phyloP scores from a whole-genome alignment of 345 rosid species.

The Syzygium aromaticum region DNA sequence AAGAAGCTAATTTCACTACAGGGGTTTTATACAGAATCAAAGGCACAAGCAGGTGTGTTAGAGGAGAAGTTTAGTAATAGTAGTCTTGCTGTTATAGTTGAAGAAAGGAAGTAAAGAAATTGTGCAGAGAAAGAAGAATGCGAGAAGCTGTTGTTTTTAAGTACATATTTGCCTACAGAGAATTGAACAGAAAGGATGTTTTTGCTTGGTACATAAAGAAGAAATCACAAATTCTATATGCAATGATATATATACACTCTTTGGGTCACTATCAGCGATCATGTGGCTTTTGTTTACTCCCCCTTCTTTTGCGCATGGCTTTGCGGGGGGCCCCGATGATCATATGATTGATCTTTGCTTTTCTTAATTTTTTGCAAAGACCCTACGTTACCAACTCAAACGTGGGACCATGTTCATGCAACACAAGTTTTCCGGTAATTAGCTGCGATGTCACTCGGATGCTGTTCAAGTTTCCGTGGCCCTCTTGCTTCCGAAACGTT shows the following conservation, averaged over 20 bases:
- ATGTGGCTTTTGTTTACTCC: background rate
- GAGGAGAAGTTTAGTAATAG: background rate
- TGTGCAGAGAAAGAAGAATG: background rate
- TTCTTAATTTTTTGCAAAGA: background rate
- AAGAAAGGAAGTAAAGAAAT: background rate
- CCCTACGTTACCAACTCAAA: background rate
- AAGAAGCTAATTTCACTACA: background rate
- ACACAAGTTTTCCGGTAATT: background rate
- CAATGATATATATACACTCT: background rate
- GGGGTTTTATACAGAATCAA: background rate
- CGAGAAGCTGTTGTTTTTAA: background rate
- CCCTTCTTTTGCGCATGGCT: background rate
- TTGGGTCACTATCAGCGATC: background rate
- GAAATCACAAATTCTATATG: background rate
- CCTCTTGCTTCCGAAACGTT: background rate
- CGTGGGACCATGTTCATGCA: background rate
- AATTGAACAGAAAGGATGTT: background rate
- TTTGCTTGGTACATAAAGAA: background rate
- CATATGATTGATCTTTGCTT: background rate
- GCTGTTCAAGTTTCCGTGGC: background rate
- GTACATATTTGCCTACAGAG: background rate
- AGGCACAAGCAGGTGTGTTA: background rate
- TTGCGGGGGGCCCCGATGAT: background rate
- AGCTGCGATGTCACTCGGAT: background rate
- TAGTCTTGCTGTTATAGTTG: background rate